Conservation (phyloP, 2,329 filamentous ascomycete genomes). For the Penicillium polonicum region DNA sequence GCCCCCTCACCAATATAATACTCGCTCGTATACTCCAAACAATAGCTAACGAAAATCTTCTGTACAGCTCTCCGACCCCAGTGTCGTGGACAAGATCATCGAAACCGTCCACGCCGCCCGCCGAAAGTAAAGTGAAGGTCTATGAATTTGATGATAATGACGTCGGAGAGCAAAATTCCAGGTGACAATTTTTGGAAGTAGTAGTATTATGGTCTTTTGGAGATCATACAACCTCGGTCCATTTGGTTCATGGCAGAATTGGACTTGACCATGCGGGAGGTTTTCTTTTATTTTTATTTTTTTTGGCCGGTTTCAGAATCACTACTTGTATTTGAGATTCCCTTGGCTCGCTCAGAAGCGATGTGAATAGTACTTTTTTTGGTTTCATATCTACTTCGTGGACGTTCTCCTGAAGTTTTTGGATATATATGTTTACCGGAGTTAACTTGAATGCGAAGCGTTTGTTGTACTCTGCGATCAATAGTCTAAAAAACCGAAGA, state of each 20-base stretch:
- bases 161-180: slow-evolving; percentile 16
- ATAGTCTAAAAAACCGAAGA: background rate
- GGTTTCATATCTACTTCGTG: background rate
- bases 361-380: slow-evolving; percentile 22
- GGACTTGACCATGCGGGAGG: slow-evolving; percentile 1
- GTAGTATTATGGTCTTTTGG: background rate
- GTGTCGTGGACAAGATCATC: slow-evolving; percentile 88
- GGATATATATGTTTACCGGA: background rate
- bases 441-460: background rate
- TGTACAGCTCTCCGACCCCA: slow-evolving; percentile 77
- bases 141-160: slow-evolving; percentile 25
- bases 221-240: background rate
- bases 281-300: background rate
- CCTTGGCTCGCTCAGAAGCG: slow-evolving; percentile 19
- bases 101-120: slow-evolving; percentile 63
- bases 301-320: slow-evolving; percentile 9
- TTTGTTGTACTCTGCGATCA: background rate
- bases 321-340: slow-evolving; percentile 26
- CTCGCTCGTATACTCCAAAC: background rate
- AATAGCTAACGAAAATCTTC: slow-evolving; percentile 7
- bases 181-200: background rate
- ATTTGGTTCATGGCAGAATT: background rate
- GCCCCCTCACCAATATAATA: background rate
- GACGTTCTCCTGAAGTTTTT: background rate
- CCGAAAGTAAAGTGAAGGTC: slow-evolving; percentile 31